Conservation (phyloP, 164 flowering plant genomes). For the Stephania japonica region DNA sequence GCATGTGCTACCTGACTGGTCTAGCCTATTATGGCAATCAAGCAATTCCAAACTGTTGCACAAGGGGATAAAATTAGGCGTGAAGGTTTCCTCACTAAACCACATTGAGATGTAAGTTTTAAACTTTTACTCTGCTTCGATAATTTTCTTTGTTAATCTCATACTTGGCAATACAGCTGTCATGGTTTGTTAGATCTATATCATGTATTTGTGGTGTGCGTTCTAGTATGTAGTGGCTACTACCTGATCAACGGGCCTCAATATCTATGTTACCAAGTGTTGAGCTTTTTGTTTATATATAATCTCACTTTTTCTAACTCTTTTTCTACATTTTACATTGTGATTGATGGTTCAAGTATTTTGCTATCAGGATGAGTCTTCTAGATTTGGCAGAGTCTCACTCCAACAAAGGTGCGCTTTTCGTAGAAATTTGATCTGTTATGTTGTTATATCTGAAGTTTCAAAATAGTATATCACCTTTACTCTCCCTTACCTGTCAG, state of each 20-base stretch:
- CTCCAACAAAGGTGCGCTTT: constrained; percentile 54
- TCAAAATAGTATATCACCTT: constrained; percentile 5
- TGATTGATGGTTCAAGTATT: constrained; percentile 3
- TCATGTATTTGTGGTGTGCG: too few relatives aligned
- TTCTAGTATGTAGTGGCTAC: too few relatives aligned
- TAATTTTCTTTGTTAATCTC: too few relatives aligned
- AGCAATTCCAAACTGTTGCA: constrained; percentile 30
- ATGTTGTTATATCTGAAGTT: background rate
- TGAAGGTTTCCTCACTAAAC: constrained; percentile 63
- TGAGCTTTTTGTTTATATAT: too few relatives aligned
- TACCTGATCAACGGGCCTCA: too few relatives aligned
- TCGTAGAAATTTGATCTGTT: background rate
- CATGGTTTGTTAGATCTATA: too few relatives aligned
- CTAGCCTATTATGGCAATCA: constrained; percentile 36
- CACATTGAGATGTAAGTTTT: constrained; percentile 60
- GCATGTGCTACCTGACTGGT: constrained; percentile 75
- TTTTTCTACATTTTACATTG: background rate
- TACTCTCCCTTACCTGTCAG: constrained; percentile 24
- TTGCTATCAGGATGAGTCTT: constrained; percentile 47
- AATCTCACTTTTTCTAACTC: background rate
- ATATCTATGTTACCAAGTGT: too few relatives aligned
- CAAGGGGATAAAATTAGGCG: constrained; percentile 46
- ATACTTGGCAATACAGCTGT: too few relatives aligned
- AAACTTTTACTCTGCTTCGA: constrained; percentile 3
- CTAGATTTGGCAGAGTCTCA: constrained; percentile 43